Base-by-base conservation (phyloP, 2,329 filamentous ascomycete species). In the Calonectria leucothoes region DNA sequence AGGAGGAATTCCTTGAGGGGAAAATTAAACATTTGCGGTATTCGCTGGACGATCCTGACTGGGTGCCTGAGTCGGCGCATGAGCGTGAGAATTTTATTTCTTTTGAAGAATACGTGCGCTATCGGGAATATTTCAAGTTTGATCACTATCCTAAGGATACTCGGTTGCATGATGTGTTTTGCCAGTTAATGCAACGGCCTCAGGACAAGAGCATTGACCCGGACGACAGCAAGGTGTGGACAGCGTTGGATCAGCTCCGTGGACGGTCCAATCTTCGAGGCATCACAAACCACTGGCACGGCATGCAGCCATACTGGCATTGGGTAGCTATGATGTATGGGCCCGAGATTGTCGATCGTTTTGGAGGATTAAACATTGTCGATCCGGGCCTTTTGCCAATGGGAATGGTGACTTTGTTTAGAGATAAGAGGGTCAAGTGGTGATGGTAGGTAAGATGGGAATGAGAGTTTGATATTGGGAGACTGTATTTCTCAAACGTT, bases 251-350 rank as follows among this genome's bases (percentile, higher is more conserved):
- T 3, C 75, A 74, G 6, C 76, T 83, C 0, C 69, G 71, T 0
- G 31, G 51, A 2, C 73, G 74, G 35, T 45, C 73, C 7, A 80
- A 68, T 15, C 59, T 78, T 49, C 74, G 75, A 23, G 77, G 79
- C 8, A 80, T 81, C 14, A 81, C 66, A 4, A 51, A 65, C 0
- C 35, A 72, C 29, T 87, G 85, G 84, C 0, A 52, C 0, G 3
- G 3, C 0, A 85, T 87, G 83, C 81, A 83, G 17, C 78, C 83
- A 5, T 89, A 89, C 69, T 88, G 87, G 86, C 83, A 82, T 69
- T 89, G 88, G 88, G 82, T 89, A 11, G 79, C 85, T 20, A 83
- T 84, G 74, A 81, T 88, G 75, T 88, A 87, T 31, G 86, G 86
- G 2, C 83, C 83, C 5, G 86, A 88, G 75, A 83, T 88, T 66